Conservation (phyloP, 1,284 basidiomycete species). For the Exobasidium cylindrosporum region DNA sequence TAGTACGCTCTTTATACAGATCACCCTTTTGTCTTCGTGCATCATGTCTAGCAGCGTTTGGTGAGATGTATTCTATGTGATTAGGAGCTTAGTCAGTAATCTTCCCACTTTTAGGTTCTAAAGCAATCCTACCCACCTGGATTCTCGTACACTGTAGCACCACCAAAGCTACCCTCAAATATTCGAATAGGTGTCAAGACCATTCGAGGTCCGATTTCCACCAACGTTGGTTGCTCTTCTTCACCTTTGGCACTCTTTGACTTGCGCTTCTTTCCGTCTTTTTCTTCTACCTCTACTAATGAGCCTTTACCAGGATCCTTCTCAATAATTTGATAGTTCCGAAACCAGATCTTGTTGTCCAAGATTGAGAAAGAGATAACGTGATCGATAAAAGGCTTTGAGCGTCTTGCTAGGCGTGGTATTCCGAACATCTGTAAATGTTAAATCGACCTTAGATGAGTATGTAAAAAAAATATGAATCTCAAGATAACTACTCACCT, state of each 20-base stretch:
- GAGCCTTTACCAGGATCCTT: slow-evolving; percentile 60
- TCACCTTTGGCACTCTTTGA: slow-evolving; percentile 12
- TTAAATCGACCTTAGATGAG: no score
- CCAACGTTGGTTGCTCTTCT: slow-evolving; percentile 42
- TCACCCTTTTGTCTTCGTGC: slow-evolving; percentile 71
- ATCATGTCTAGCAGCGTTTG: slow-evolving; percentile 74
- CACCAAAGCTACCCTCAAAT: slow-evolving; percentile 93
- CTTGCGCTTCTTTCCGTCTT: slow-evolving; percentile 25
- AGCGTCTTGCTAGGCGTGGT: slow-evolving; percentile 78
- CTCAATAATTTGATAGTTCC: slow-evolving; percentile 82
- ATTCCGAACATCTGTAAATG: slow-evolving; percentile 84
- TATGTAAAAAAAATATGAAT: neutral
- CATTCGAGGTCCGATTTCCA: slow-evolving; percentile 84
- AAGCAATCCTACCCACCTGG: no score
- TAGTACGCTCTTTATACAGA: slow-evolving; percentile 76
- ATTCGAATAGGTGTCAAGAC: slow-evolving; percentile 96
- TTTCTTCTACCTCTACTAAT: slow-evolving; percentile 60
- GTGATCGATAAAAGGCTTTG: slow-evolving; percentile 98
- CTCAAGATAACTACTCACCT: slow-evolving; percentile 64
- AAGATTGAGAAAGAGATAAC: slow-evolving; percentile 92
- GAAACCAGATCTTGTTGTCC: slow-evolving; percentile 98
- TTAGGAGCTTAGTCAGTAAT: slow-evolving; percentile 56
- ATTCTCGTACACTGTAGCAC: slow-evolving; percentile 93
- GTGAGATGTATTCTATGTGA: slow-evolving; percentile 92
- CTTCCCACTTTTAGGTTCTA: slow-evolving; percentile 57